Base-by-base conservation (phyloP, 2,329 filamentous ascomycete species). In the Fusarium buxicola region DNA sequence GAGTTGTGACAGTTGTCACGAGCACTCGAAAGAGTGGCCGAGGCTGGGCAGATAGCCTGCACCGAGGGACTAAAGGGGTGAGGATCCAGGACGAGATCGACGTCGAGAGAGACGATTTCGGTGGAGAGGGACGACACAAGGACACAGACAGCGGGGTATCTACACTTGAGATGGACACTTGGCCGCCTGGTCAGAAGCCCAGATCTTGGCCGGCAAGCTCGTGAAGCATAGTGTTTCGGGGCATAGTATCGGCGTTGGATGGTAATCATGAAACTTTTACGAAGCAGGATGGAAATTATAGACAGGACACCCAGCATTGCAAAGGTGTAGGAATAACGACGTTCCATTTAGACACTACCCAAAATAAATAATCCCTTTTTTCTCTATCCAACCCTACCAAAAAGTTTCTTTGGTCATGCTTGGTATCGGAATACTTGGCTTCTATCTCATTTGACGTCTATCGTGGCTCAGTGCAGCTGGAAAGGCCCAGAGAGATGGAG, bases 1-100 rank as follows among this genome's bases (percentile, higher is more conserved):
- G 63, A 8, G 68, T 56, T 6, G 51, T 63, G 7, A 69, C 60
- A 21, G 38, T 48, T 8, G 28, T 60, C 21, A 57, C 61, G 2
- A 60, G 65, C 18, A 38, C 43, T 1, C 60, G 53, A 27, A 70
- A 65, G 40, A 43, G 32, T 18, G 46, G 39, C 7, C 54, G 66
- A 28, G 58, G 38, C 35, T 70, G 68, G 68, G 36, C 55, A 12
- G 66, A 68, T 24, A 66, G 32, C 8, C 25, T 70, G 3, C 64
- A 71, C 25, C 53, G 66, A 27, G 60, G 45, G 11, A 67, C 39
- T 7, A 71, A 65, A 31, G 68, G 68, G 3, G 49, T 70, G 9
- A 68, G 65, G 31, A 63, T 70, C 16, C 34, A 60, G 10, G 68
- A 71, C n/a, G 66, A 70, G 8, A 61, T 68, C 30, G 68, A 71